phyloP scores from a whole-genome alignment of 2,329 filamentous ascomycete species.

The Sarocladium oryzae region DNA sequence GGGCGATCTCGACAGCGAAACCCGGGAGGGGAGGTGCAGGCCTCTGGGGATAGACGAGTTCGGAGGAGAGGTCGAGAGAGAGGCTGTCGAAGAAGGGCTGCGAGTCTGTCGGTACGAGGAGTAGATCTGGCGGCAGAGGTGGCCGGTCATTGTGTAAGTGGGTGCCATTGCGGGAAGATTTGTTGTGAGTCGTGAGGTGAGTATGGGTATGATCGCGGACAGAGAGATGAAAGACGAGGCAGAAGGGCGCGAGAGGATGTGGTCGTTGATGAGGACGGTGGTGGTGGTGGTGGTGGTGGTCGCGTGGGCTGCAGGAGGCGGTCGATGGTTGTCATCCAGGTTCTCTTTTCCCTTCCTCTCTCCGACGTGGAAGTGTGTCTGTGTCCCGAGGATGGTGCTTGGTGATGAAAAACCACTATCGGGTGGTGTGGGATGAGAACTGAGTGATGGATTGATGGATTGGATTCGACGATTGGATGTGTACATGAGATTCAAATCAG shows the following conservation, averaged over 20 bases:
- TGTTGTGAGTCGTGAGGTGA: too few relatives aligned
- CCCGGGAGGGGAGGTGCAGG: constrained; percentile 9
- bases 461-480: too few relatives aligned
- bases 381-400: too few relatives aligned
- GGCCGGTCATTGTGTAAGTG: constrained; percentile 55
- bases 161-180: constrained; percentile 38
- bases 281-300: too few relatives aligned
- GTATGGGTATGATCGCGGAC: too few relatives aligned
- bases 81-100: constrained; percentile 20
- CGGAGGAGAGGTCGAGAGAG: constrained; percentile 17
- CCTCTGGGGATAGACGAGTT: not conserved
- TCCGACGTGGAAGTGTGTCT: too few relatives aligned
- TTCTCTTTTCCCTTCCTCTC: too few relatives aligned
- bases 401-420: not conserved
- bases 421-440: not conserved
- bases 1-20: constrained; percentile 7
- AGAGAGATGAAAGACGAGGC: not conserved
- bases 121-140: constrained; percentile 54
- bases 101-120: constrained; percentile 37
- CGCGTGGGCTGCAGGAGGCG: too few relatives aligned
- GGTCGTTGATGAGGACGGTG: too few relatives aligned
- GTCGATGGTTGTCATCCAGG: too few relatives aligned
- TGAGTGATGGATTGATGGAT: not conserved
- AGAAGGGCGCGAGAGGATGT: too few relatives aligned
- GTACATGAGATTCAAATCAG: too few relatives aligned